Conservation (phyloP, 2,329 filamentous ascomycete genomes). For the Rasamsonia emersonii region DNA sequence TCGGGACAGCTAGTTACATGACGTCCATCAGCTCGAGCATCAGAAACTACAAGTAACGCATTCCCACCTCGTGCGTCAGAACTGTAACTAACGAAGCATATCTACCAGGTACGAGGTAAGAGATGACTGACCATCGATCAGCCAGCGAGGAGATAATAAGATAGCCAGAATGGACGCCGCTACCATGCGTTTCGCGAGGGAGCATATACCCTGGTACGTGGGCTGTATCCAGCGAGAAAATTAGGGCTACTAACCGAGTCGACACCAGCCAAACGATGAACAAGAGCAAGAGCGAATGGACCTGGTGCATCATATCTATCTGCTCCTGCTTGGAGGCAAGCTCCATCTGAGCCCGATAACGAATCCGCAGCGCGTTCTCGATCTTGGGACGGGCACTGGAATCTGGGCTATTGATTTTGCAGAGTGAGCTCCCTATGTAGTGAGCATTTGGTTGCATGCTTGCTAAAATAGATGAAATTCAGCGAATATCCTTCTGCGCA, state of each 20-base stretch:
- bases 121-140: not conserved
- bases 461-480: not conserved
- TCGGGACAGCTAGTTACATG: not conserved
- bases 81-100: not conserved
- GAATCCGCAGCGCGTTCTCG: not conserved
- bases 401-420: no score
- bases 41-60: conserved; percentile 2
- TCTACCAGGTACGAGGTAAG: conserved; percentile 3
- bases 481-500: not conserved
- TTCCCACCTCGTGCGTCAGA: not conserved
- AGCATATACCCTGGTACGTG: conserved; percentile 1
- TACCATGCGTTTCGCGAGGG: conserved; percentile 11
- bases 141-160: not conserved
- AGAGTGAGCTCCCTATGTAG: not conserved
- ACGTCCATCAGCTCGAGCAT: conserved; percentile 2
- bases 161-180: no score
- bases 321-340: not conserved
- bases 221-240: not conserved
- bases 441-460: not conserved
- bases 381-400: conserved; percentile 1
- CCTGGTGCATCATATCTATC: conserved; percentile 1
- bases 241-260: not conserved
- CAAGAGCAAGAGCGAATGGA: not conserved
- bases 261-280: conserved; percentile 5
- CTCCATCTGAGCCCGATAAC: not conserved